Evolutionary conservation across 1,284 basidiomycete genomes (phyloP).

Genomic region (Pterula multifida): DNA sequence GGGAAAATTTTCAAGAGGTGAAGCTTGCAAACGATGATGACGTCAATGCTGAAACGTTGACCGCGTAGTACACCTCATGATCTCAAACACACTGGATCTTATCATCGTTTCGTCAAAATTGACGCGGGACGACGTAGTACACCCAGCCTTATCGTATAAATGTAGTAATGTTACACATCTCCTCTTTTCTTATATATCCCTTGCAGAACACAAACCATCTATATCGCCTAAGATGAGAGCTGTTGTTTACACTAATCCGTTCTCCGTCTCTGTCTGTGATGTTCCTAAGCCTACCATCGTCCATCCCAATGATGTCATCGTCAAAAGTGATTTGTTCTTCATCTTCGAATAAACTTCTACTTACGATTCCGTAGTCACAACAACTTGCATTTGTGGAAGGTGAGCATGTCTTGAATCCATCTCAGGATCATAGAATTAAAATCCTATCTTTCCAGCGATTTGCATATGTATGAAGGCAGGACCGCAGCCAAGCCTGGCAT

Average conservation of each 20-base stretch:
- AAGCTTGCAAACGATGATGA: too few relatives aligned
- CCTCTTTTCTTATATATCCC: too few relatives aligned
- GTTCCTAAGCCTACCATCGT: slow-evolving; percentile 32
- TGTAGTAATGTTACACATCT: too few relatives aligned
- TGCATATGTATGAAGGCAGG: slow-evolving; percentile 46
- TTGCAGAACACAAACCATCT: slow-evolving; percentile 1
- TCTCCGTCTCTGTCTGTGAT: slow-evolving; percentile 28
- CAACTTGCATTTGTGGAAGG: slow-evolving; percentile 39
- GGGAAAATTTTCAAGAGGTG: too few relatives aligned
- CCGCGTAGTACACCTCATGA: too few relatives aligned
- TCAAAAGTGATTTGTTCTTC: slow-evolving; percentile 23
- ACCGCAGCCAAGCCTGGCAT: slow-evolving; percentile 36
- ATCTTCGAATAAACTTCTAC: too few relatives aligned
- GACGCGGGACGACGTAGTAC: too few relatives aligned
- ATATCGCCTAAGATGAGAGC: slow-evolving; percentile 40
- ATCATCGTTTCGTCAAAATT: too few relatives aligned
- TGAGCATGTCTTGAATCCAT: slow-evolving; percentile 9
- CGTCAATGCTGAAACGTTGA: too few relatives aligned
- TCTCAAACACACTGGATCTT: too few relatives aligned
- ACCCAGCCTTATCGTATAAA: too few relatives aligned
- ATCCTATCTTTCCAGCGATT: slow-evolving; percentile 29
- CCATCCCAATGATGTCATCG: slow-evolving; percentile 39
- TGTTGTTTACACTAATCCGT: slow-evolving; percentile 37
- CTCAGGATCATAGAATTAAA: too few relatives aligned
- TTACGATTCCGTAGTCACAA: slow-evolving; percentile 30